Evolutionary conservation across 225 moss, liverwort and hornwort genomes (phyloP).

Genomic region (Rhytidiadelphus loreus): DNA sequence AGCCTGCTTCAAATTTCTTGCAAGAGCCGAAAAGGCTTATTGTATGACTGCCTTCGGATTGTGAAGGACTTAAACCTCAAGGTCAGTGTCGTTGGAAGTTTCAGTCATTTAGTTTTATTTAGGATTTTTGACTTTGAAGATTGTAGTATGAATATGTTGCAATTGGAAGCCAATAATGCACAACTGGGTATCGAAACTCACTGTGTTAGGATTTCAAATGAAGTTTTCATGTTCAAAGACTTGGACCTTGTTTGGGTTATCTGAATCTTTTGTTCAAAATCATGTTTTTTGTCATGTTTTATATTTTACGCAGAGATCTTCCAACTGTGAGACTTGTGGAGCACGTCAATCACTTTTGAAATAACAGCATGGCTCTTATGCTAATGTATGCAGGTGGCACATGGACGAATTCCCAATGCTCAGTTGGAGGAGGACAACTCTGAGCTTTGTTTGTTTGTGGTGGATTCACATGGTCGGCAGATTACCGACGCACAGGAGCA

Average conservation of each 20-base stretch:
- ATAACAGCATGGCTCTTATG: not conserved
- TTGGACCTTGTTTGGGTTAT: not conserved
- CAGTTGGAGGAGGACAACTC: constrained; percentile 12
- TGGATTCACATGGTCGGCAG: constrained; percentile 23
- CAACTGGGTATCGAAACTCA: not conserved
- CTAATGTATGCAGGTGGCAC: constrained; percentile 26
- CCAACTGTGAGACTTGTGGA: no score
- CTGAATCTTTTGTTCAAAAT: not conserved
- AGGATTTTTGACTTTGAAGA: not conserved
- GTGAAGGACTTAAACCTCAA: constrained; percentile 48
- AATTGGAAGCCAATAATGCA: not conserved
- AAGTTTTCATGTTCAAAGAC: not conserved
- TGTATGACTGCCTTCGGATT: constrained; percentile 54
- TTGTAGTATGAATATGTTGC: not conserved
- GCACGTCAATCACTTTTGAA: not conserved
- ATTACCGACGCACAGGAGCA: constrained; percentile 35
- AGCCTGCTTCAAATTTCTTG: constrained; percentile 54
- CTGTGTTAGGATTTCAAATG: not conserved
- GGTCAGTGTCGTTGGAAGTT: not conserved
- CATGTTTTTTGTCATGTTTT: not conserved
- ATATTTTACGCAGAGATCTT: not conserved
- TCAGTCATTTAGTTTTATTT: not conserved
- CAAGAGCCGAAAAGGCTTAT: constrained; percentile 50
- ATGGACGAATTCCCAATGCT: constrained; percentile 31
- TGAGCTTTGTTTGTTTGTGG: constrained; percentile 31